phyloP scores from a whole-genome alignment of 1,139 yeast species.

The Tardiomyces blankii region DNA sequence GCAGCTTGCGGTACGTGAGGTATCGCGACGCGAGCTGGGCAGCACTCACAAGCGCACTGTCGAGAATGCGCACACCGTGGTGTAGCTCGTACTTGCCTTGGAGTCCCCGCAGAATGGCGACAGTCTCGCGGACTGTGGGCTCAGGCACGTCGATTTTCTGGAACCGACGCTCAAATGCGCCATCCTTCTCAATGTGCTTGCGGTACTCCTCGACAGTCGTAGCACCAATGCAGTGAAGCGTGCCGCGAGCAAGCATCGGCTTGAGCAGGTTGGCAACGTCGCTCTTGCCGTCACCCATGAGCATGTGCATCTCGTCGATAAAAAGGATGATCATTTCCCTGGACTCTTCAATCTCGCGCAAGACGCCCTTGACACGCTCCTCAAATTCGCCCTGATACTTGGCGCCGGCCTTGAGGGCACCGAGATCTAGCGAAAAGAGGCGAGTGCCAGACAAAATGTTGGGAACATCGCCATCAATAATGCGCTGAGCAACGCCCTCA shows the following conservation, averaged over 20 bases:
- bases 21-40: slow-evolving; percentile 93
- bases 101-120: slow-evolving; percentile 91
- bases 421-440: slow-evolving; percentile 80
- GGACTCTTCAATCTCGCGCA: slow-evolving; percentile 85
- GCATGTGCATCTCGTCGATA: slow-evolving; percentile 96
- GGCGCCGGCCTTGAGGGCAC: slow-evolving; percentile 97
- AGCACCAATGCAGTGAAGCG: slow-evolving; percentile 96
- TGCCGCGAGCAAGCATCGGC: slow-evolving; percentile 96
- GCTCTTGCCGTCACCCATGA: slow-evolving; percentile 92
- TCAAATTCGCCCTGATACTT: slow-evolving; percentile 98
- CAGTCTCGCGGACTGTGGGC: slow-evolving; percentile 84
- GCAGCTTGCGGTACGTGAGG: slow-evolving; percentile 88
- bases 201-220: slow-evolving; percentile 93
- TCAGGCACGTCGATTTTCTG: slow-evolving; percentile 95
- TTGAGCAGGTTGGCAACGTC: slow-evolving; percentile 91
- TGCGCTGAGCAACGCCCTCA: slow-evolving; percentile 97
- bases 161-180: slow-evolving; percentile 97
- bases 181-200: slow-evolving; percentile 87
- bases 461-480: slow-evolving; percentile 92
- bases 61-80: slow-evolving; percentile 95
- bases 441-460: slow-evolving; percentile 69
- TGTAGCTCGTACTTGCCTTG: slow-evolving; percentile 95
- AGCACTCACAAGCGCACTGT: slow-evolving; percentile 89
- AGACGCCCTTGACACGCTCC: slow-evolving; percentile 92
- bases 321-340: slow-evolving; percentile 78